These are phyloP conservation scores for Allomyces macrogynus DNA, from an alignment of 192 early-diverging fungal genomes.

Conservation along the genomic window DNA sequence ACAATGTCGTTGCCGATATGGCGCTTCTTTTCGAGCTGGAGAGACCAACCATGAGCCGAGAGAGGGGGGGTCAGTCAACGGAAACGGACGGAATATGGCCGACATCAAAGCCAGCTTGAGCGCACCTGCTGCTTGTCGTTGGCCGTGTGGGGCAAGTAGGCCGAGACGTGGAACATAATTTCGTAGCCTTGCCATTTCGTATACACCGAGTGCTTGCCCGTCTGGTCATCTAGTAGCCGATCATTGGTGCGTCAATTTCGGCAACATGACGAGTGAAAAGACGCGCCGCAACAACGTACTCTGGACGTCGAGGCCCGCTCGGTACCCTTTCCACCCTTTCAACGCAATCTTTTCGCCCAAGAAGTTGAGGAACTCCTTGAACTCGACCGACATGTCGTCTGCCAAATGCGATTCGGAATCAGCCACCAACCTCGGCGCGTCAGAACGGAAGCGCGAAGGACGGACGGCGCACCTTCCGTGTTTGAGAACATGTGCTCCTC, in stretches of 20 bases:
- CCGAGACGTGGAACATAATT: constrained; percentile 56
- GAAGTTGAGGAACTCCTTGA: constrained; percentile 42
- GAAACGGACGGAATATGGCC: not conserved
- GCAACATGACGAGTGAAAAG: not conserved
- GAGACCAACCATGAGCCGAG: not conserved
- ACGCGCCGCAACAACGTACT: constrained; percentile 13
- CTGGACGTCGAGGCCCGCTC: constrained; percentile 41
- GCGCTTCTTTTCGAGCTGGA: constrained; percentile 34
- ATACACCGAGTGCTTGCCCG: constrained; percentile 44
- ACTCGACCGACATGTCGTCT: constrained; percentile 34
- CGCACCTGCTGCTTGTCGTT: constrained; percentile 31
- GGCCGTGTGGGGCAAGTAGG: constrained; percentile 34
- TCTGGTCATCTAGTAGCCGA: constrained; percentile 26
- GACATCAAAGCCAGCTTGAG: not conserved
- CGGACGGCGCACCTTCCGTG: constrained; percentile 10
- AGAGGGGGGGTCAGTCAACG: not conserved
- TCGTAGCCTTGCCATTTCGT: constrained; percentile 50
- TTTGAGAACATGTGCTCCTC: constrained; percentile 29
- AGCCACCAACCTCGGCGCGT: not conserved
- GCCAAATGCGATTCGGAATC: not conserved
- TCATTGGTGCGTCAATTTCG: not conserved
- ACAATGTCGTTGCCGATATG: constrained; percentile 60
- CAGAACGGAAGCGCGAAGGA: not conserved
- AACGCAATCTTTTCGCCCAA: constrained; percentile 47
- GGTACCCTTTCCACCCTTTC: constrained; percentile 46